Conservation (phyloP, 2,329 filamentous ascomycete genomes). For the Cordyceps cateniannulata region DNA sequence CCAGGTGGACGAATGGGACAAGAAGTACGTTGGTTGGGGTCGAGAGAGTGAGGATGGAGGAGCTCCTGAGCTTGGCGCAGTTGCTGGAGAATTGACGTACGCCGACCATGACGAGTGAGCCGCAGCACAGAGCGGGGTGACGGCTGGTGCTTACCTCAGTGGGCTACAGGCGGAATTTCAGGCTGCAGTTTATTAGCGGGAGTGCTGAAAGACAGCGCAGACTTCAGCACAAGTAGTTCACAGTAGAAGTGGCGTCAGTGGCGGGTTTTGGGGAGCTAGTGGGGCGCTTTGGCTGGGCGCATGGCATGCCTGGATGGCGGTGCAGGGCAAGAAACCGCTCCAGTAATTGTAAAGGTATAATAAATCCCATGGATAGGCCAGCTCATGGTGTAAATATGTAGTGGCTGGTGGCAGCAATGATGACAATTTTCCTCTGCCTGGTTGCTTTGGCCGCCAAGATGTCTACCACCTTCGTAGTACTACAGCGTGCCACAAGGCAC, state of each 20-base stretch:
- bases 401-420: no score
- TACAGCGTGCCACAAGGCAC: background rate
- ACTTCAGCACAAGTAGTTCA: no score
- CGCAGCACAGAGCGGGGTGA: constrained; percentile 10
- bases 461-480: background rate
- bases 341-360: no score
- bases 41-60: constrained; percentile 6
- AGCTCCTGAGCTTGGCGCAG: constrained; percentile 8
- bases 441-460: background rate
- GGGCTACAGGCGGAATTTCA: background rate
- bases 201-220: background rate
- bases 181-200: background rate
- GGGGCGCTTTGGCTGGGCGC: background rate
- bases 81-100: constrained; percentile 11
- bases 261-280: background rate
- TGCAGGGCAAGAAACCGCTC: background rate
- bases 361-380: no score
- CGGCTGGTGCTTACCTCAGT: constrained; percentile 4
- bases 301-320: background rate
- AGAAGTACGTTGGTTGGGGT: background rate
- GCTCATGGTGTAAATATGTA: background rate
- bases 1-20: background rate
- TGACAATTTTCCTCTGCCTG: no score
- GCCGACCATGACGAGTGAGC: constrained; percentile 10
- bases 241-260: background rate